Base-by-base conservation (phyloP, 345 rosid species). In the Diplotaxis tenuifolia region DNA sequence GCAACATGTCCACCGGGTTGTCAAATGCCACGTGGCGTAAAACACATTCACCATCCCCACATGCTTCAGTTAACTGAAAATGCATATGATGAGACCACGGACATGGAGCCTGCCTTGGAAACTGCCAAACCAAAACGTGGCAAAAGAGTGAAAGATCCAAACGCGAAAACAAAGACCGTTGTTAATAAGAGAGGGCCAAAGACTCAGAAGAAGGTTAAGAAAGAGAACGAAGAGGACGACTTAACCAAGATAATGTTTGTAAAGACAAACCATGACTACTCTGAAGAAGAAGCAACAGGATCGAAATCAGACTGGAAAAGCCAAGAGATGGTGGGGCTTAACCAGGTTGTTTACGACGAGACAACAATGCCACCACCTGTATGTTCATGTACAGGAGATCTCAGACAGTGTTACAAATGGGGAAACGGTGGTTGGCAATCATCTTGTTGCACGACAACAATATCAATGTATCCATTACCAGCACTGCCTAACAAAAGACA, bases 401-500 rank as follows among this genome's bases (percentile, higher is more conserved):
- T 86, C 7, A 87, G 98, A 77, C 99, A 95, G 68, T 95, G 98
- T 87, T 95, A 95, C 79, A 95, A 95, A 80, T 95, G 99, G 99
- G 99, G 99, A 9, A 95, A 82, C 32, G 98, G 99, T 19, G 99
- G 99, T 6, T 95, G 99, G 99, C 98, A 95, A 56, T 95, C 99
- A 38, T 86, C 99, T 0, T 95, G 99, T 66, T 95, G 99, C 94
- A 95, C 99, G 4, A 95, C 96, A 56, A 81, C 89, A 16, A 50
- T 95, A 59, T 95, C 99, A 10, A 79, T 90, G 89, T 78, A 92
- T 65, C 99, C 99, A 0, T 82, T 95, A 22, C 99, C 98, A 0
- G 84, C 93, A 0, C 81, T 89, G 63, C 98, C 98, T 23, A 92
- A 95, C 82, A 95, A 95, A 71, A 82, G 89, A 21, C 98, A 95